phyloP scores from a whole-genome alignment of 1,284 basidiomycete species.

The Macrocystidia cucumis region DNA sequence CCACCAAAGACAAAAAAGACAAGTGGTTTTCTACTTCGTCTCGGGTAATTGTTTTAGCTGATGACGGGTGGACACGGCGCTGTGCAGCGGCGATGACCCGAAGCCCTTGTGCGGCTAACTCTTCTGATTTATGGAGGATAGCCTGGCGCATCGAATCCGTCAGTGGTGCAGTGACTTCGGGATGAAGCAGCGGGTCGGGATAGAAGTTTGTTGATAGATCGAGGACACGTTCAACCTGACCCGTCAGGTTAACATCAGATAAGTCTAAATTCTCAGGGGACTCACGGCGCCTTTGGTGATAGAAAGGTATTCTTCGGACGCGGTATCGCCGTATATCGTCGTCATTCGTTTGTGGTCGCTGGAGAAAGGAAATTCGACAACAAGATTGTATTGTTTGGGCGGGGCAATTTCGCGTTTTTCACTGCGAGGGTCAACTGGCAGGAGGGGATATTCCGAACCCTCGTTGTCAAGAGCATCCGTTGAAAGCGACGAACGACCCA shows the following conservation, averaged over 20 bases:
- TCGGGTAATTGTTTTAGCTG: constrained; percentile 21
- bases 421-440: constrained; percentile 18
- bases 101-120: constrained; percentile 53
- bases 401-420: constrained; percentile 11
- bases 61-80: constrained; percentile 13
- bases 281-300: constrained; percentile 55
- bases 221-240: constrained; percentile 43
- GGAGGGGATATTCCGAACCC: constrained; percentile 12
- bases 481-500: constrained; percentile 21
- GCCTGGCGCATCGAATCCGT: constrained; percentile 27
- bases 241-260: background rate
- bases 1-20: constrained; percentile 54
- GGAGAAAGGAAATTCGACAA: constrained; percentile 48
- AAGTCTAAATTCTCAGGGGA: background rate
- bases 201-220: constrained; percentile 33
- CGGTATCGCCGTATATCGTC: constrained; percentile 23
- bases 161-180: constrained; percentile 15
- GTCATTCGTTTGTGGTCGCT: constrained; percentile 60
- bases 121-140: constrained; percentile 41
- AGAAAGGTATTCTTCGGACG: constrained; percentile 18
- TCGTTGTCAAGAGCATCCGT: constrained; percentile 14
- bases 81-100: constrained; percentile 28
- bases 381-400: constrained; percentile 20
- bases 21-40: constrained; percentile 52
- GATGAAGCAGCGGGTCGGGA: constrained; percentile 16